Base-by-base conservation (phyloP, 768 basidiomycete species). In the Tulasnella sp. region DNA sequence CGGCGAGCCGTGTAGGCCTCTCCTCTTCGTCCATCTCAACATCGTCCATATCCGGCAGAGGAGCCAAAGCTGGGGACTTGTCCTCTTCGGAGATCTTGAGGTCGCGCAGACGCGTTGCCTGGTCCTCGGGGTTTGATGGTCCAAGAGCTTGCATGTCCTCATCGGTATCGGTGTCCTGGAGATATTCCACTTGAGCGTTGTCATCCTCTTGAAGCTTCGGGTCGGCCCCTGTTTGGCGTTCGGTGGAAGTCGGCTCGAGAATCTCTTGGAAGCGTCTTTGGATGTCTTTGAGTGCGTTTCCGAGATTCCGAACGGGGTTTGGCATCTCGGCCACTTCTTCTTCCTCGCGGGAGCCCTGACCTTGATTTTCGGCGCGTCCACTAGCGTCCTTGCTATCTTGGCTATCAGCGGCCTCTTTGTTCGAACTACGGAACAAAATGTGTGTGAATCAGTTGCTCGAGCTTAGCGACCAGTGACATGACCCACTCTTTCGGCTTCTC, bases 101-200 rank as follows among this genome's bases (percentile, higher is more conserved):
- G 75, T 97, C 92, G 81, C 92, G 89, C 71, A 98, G 87, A 83
- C 92, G 94, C 24, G 93, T 92, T 84, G 96, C 91, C 48, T 21
- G 21, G 82, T 97, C 95, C 62, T 94, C 80, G 21, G 52, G 92
- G 14, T 89, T 91, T 3, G 97, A 92, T 0, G 95, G 91, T 8
- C 95, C 97, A 31, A 99, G 89, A 0, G 96, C 95, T 85, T 97
- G 95, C 90, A 93, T 93, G 44, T 92, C 90, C 77, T 92, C 86
- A 80, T 90, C 90, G 39, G 86, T 87, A 73, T 93, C 92, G 52
- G 92, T 91, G 1, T 93, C 89, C 78, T 88, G 88, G 56, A 94
- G 85, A 85, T 97, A 95, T 84, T 98, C 94, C 19, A 98, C 85
- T 58, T 87, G 86, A 10, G 89, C 86, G 2, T 86, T 83, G 21